A percentile compares a stretch with the other conserved stretches of the same genome.
phyloP scores from a whole-genome alignment of 441 rosid species.

The Pelargonium australe region DNA sequence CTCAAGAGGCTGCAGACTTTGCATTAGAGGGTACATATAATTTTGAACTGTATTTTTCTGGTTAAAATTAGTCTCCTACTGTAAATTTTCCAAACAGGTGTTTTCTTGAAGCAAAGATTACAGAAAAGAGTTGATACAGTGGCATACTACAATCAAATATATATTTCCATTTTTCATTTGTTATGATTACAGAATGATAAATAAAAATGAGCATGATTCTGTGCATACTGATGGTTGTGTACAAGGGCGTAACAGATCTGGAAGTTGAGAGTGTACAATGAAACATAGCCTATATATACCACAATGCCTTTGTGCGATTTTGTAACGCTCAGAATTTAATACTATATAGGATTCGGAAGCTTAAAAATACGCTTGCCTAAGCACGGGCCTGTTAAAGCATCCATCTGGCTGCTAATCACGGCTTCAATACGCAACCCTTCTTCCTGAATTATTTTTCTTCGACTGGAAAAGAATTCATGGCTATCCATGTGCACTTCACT shows the following conservation, averaged over 20 bases:
- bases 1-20: slow-evolving; percentile 26
- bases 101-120: too few relatives aligned
- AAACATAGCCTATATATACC: not conserved
- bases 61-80: too few relatives aligned
- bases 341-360: slow-evolving; percentile 51
- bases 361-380: slow-evolving; percentile 45
- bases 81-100: too few relatives aligned
- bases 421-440: slow-evolving; percentile 38
- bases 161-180: too few relatives aligned
- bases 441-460: slow-evolving; percentile 28
- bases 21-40: too few relatives aligned
- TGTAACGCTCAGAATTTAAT: slow-evolving; percentile 21
- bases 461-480: slow-evolving; percentile 33
- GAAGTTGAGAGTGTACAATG: not conserved
- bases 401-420: slow-evolving; percentile 57
- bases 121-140: too few relatives aligned
- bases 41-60: too few relatives aligned
- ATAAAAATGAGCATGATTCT: too few relatives aligned
- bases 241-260: too few relatives aligned
- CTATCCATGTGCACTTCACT: slow-evolving; percentile 35
- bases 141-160: too few relatives aligned
- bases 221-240: too few relatives aligned
- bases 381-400: slow-evolving; percentile 43
- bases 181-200: too few relatives aligned
- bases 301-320: slow-evolving; percentile 17